A percentile compares a stretch with the other conserved stretches of the same genome.
Evolutionary conservation across 2,329 filamentous ascomycete genomes (phyloP).

Genomic region (Hyphodiscus sp.): DNA sequence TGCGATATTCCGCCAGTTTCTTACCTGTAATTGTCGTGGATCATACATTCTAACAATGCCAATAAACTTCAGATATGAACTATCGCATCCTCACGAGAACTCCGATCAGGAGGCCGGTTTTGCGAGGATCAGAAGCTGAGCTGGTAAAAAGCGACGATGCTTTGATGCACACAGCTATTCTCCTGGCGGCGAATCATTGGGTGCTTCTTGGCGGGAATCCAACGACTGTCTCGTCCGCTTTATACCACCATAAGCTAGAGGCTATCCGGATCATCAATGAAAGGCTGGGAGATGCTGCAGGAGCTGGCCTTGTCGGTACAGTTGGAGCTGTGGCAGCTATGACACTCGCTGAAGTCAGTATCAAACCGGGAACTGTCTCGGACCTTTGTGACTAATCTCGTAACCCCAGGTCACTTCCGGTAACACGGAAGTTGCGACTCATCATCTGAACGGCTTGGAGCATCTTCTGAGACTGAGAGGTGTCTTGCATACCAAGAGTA

Average conservation of each 20-base stretch:
- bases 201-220: not conserved
- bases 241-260: constrained; percentile 8
- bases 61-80: constrained; percentile 2
- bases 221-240: not conserved
- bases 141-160: constrained; percentile 5
- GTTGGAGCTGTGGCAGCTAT: constrained; percentile 6
- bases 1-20: not conserved
- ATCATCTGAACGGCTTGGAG: constrained; percentile 2
- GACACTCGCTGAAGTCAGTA: constrained; percentile 5
- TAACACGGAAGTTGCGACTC: not conserved
- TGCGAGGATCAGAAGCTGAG: not conserved
- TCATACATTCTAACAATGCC: not conserved
- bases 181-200: constrained; percentile 6
- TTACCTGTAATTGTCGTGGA: not conserved
- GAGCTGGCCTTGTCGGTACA: constrained; percentile 4
- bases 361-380: not conserved
- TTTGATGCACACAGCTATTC: constrained; percentile 3
- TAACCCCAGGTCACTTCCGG: not conserved
- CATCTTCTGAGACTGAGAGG: not conserved
- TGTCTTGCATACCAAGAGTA: not conserved
- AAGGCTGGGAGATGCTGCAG: constrained; percentile 1
- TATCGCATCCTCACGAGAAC: constrained; percentile 4
- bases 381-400: not conserved
- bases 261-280: constrained; percentile 10
- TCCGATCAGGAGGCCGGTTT: not conserved